Percentiles rank a stretch among this genome's conserved stretches.
Evolutionary conservation across 305 asterid genomes (phyloP).

Genomic region (Lippia alba): DNA sequence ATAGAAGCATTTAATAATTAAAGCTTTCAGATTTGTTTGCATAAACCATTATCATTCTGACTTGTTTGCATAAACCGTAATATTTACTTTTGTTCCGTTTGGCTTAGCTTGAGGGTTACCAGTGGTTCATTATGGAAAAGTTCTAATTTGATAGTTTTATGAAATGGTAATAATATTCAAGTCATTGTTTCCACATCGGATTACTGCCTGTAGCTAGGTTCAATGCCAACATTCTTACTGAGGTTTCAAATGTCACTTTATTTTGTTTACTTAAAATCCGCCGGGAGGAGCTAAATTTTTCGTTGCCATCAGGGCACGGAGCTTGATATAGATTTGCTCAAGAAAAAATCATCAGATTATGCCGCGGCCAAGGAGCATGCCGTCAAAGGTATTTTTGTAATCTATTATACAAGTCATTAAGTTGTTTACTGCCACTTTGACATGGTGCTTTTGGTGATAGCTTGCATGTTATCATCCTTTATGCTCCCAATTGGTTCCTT

Average conservation of each 20-base stretch:
- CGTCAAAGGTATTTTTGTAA: constrained; percentile 57
- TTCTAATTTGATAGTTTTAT: not conserved
- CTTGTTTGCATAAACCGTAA: not conserved
- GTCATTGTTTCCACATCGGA: not conserved
- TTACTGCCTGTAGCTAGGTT: not conserved
- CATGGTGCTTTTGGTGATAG: not conserved
- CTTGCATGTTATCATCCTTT: not conserved
- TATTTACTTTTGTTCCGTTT: too few relatives aligned
- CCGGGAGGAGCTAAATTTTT: constrained; percentile 6
- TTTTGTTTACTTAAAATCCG: not conserved
- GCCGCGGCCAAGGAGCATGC: constrained; percentile 77
- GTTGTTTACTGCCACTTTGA: not conserved
- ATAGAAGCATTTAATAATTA: constrained; percentile 4
- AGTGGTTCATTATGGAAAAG: not conserved
- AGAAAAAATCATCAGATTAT: constrained; percentile 68
- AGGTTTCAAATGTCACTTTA: not conserved
- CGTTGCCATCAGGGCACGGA: constrained; percentile 57
- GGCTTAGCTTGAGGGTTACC: too few relatives aligned
- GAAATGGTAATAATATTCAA: not conserved
- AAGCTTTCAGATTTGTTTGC: not conserved
- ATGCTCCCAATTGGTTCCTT: constrained; percentile 18
- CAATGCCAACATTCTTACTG: not conserved
- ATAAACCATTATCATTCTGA: not conserved
- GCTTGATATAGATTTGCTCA: constrained; percentile 72
- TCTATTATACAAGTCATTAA: not conserved